A percentile compares a stretch with the other conserved stretches of the same genome.
phyloP scores from a whole-genome alignment of 768 basidiomycete genomes.

The Xerocomus potaroensis region DNA sequence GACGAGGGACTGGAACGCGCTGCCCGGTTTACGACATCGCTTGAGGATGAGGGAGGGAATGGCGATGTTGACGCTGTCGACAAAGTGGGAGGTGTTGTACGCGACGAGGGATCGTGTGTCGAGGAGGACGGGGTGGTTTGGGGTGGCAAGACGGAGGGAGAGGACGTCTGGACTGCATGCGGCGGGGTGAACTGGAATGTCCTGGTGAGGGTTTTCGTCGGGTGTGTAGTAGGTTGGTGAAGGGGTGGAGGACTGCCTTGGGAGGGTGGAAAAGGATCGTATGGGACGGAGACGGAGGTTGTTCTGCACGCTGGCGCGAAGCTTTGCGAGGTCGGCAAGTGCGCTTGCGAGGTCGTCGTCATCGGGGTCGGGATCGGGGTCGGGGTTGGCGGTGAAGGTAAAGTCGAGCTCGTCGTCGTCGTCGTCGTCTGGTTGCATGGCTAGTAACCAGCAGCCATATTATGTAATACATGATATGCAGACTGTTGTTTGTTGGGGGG shows the following conservation, averaged over 20 bases:
- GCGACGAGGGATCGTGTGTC: conserved; percentile 74
- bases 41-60: conserved; percentile 91
- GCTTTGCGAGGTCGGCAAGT: conserved; percentile 60
- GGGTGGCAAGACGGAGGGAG: conserved; percentile 45
- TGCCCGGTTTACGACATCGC: conserved; percentile 68
- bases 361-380: conserved; percentile 43
- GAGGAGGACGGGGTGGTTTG: conserved; percentile 61
- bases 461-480: too few relatives aligned
- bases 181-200: conserved; percentile 13
- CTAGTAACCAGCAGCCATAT: background rate
- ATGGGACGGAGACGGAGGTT: conserved; percentile 79
- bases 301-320: conserved; percentile 68
- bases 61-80: conserved; percentile 74
- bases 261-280: conserved; percentile 50
- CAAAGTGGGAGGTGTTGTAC: conserved; percentile 62
- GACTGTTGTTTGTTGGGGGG: conserved; percentile 12
- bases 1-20: conserved; percentile 60
- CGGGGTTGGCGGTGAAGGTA: conserved; percentile 27
- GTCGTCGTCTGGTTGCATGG: background rate
- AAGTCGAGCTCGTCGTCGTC: conserved; percentile 25
- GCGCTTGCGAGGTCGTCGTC: conserved; percentile 60
- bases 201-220: conserved; percentile 31
- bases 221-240: conserved; percentile 54
- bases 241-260: conserved; percentile 41
- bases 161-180: conserved; percentile 42